Evolutionary conservation across 208 protist genomes (phyloP).

Genomic region (Wallacemonas sp.): DNA sequence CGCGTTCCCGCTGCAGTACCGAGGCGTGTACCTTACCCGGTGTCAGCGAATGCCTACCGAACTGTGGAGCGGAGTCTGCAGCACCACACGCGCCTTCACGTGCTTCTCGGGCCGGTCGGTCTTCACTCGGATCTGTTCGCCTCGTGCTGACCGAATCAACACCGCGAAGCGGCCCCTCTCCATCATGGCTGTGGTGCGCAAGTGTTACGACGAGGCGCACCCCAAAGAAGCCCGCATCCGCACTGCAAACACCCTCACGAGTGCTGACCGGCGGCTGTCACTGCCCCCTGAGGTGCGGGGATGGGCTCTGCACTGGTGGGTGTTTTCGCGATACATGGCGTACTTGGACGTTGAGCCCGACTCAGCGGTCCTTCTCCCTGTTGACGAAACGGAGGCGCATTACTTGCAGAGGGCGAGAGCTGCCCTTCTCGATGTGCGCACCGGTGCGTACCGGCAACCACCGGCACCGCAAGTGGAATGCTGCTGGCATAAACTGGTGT

Average conservation of each 20-base stretch:
- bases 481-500: constrained; percentile 1
- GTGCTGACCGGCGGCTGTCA: neutral
- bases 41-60: neutral
- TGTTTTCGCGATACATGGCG: constrained; percentile 7
- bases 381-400: neutral
- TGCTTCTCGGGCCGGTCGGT: constrained; percentile 26
- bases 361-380: neutral
- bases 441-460: neutral
- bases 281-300: neutral
- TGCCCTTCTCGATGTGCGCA: neutral
- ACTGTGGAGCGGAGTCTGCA: constrained; percentile 6
- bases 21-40: constrained; percentile 20
- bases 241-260: neutral
- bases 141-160: neutral
- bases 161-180: neutral
- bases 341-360: neutral
- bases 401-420: neutral
- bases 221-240: neutral
- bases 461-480: neutral
- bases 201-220: neutral
- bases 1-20: constrained; percentile 38
- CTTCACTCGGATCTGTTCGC: neutral
- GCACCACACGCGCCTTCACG: constrained; percentile 21
- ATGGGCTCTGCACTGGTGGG: constrained; percentile 9
- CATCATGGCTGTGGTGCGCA: neutral